Conservation (phyloP, 1,139 yeast species). For the Blastobotrys aristatus region DNA sequence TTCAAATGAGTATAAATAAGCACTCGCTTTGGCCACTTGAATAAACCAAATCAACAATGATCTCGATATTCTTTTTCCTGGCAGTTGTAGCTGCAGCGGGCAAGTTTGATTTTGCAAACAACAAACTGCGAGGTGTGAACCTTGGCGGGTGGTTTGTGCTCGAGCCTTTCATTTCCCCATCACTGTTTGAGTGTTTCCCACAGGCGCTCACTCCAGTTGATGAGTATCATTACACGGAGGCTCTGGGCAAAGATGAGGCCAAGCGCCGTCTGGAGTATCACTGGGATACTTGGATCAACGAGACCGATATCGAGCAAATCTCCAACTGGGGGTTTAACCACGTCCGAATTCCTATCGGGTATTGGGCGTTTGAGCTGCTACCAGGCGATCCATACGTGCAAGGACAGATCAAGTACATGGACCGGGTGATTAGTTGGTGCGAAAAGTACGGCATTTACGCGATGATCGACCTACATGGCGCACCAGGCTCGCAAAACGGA, state of each 20-base stretch:
- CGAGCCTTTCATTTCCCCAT: conserved; percentile 80
- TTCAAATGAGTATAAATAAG: too few species aligned
- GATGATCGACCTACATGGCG: conserved; percentile 94
- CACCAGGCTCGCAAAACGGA: conserved; percentile 94
- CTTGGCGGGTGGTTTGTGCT: conserved; percentile 91
- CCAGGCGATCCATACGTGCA: conserved; percentile 79
- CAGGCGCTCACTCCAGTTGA: conserved; percentile 58
- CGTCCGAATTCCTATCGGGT: conserved; percentile 90
- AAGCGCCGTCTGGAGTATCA: conserved; percentile 51
- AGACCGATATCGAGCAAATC: conserved; percentile 63
- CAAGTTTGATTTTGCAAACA: conserved; percentile 44
- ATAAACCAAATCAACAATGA: too few species aligned
- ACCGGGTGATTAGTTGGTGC: conserved; percentile 75
- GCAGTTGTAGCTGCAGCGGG: background rate
- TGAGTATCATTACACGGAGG: conserved; percentile 66
- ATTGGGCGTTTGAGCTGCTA: conserved; percentile 79
- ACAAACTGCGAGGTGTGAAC: conserved; percentile 69
- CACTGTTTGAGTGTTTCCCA: conserved; percentile 56
- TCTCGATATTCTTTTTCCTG: background rate
- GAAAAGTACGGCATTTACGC: conserved; percentile 57
- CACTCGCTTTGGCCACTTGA: too few species aligned
- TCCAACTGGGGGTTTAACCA: conserved; percentile 67
- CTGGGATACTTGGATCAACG: conserved; percentile 77
- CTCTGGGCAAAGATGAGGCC: conserved; percentile 61
- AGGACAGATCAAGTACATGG: conserved; percentile 73